These are phyloP conservation scores for Thermomucor indicae-seudaticae DNA, from an alignment of 371 early-diverging fungal species.

Conservation along the genomic window DNA sequence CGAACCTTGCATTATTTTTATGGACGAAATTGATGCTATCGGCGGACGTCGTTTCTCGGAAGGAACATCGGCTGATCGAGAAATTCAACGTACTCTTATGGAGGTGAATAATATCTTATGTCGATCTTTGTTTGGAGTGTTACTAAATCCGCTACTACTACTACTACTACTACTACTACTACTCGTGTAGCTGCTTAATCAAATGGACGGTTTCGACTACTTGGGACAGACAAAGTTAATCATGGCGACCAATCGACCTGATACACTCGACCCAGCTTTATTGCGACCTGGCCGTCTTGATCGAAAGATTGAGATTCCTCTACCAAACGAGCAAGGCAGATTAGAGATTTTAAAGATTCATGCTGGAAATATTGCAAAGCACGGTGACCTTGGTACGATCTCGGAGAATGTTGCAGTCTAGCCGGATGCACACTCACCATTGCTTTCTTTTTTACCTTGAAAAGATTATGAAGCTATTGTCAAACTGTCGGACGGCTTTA, in stretches of 20 bases:
- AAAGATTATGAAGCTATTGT: slow-evolving; percentile 97
- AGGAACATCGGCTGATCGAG: slow-evolving; percentile 99
- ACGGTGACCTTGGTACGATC: slow-evolving; percentile 87
- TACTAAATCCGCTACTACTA: no score
- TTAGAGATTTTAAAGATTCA: slow-evolving; percentile 99
- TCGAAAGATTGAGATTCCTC: slow-evolving; percentile 98
- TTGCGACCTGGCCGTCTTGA: slow-evolving; percentile 98
- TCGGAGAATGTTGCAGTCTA: neutral
- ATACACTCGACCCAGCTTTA: slow-evolving; percentile 98
- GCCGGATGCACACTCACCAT: neutral
- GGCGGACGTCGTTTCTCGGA: slow-evolving; percentile 99
- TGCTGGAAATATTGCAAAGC: slow-evolving; percentile 88
- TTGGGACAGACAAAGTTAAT: slow-evolving; percentile 98
- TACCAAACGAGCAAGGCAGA: slow-evolving; percentile 85
- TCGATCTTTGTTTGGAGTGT: no score
- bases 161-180: neutral
- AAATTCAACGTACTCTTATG: slow-evolving; percentile 99
- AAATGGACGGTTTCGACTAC: slow-evolving; percentile 99
- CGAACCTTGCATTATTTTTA: slow-evolving; percentile 99
- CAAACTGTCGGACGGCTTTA: slow-evolving; percentile 98
- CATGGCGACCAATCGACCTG: slow-evolving; percentile 99
- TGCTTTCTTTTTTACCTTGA: neutral
- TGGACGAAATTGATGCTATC: slow-evolving; percentile 99
- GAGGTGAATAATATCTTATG: slow-evolving; percentile 50
- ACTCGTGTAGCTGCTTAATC: slow-evolving; percentile 78